phyloP scores from a whole-genome alignment of 345 rosid species.

The Citrus medica region DNA sequence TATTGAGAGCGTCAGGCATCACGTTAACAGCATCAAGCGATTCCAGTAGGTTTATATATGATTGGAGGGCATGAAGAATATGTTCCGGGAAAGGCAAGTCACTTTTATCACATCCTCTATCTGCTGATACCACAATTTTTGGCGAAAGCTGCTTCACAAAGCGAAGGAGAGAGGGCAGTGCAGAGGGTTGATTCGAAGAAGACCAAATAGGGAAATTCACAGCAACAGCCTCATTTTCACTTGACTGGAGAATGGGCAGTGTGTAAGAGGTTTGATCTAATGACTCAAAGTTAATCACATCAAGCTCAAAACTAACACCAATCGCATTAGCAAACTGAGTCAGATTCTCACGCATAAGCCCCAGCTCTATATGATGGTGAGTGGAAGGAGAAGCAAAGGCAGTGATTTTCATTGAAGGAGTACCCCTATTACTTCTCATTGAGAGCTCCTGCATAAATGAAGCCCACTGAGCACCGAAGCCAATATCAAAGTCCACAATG shows the following conservation, averaged over 20 bases:
- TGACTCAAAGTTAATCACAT: conserved; percentile 41
- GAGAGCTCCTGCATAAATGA: conserved; percentile 62
- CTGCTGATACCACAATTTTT: conserved; percentile 47
- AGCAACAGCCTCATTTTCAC: conserved; percentile 42
- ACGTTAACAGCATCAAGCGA: conserved; percentile 47
- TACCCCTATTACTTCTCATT: conserved; percentile 33
- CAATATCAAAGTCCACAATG: conserved; percentile 56
- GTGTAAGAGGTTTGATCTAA: conserved; percentile 36
- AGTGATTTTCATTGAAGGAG: conserved; percentile 47
- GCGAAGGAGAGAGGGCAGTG: conserved; percentile 40
- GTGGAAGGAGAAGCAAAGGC: conserved; percentile 50
- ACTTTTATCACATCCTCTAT: conserved; percentile 40
- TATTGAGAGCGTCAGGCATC: conserved; percentile 39
- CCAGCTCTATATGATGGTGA: conserved; percentile 44
- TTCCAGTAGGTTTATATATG: conserved; percentile 37
- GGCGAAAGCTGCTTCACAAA: conserved; percentile 52
- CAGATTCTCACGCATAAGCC: conserved; percentile 47
- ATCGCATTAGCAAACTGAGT: conserved; percentile 46
- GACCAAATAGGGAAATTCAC: conserved; percentile 53
- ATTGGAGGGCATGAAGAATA: conserved; percentile 40
- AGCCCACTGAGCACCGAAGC: conserved; percentile 66
- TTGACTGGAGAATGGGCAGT: conserved; percentile 33
- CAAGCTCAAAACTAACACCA: conserved; percentile 47
- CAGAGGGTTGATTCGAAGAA: conserved; percentile 33
- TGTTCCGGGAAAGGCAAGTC: conserved; percentile 52